Evolutionary conservation across 2,329 filamentous ascomycete genomes (phyloP).

Genomic region (Apiospora aurea): DNA sequence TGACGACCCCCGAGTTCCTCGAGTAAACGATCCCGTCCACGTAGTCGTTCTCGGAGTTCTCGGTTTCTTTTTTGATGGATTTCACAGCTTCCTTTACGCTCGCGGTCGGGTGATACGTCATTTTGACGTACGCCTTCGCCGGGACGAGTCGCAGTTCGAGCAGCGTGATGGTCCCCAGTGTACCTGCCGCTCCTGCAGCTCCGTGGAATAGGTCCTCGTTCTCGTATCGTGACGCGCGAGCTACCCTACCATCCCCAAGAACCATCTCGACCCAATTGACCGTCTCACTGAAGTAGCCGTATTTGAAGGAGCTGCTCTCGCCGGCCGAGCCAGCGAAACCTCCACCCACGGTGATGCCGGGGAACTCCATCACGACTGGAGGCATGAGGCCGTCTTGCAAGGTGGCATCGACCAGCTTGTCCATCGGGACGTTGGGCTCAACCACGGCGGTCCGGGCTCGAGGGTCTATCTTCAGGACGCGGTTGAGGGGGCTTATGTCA

Average conservation of each 20-base stretch:
- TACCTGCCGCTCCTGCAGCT: constrained; percentile 74
- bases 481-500: constrained; percentile 69
- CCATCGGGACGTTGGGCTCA: constrained; percentile 80
- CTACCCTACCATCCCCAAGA: constrained; percentile 70
- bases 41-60: constrained; percentile 63
- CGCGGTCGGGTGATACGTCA: constrained; percentile 64
- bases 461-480: constrained; percentile 69
- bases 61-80: constrained; percentile 56
- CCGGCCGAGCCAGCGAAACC: constrained; percentile 75
- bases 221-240: constrained; percentile 51
- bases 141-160: constrained; percentile 69
- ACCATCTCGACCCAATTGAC: constrained; percentile 72
- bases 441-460: constrained; percentile 66
- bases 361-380: constrained; percentile 79
- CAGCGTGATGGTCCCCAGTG: constrained; percentile 71
- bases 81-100: constrained; percentile 56
- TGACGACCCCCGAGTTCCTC: constrained; percentile 67
- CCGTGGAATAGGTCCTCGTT: constrained; percentile 67
- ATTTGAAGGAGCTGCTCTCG: constrained; percentile 73
- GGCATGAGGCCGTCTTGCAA: constrained; percentile 70
- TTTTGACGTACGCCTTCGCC: constrained; percentile 66
- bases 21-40: constrained; percentile 78
- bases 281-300: constrained; percentile 75
- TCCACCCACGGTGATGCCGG: constrained; percentile 76
- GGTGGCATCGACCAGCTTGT: constrained; percentile 71